Percentiles rank a stretch among this genome's conserved stretches.
Conservation (phyloP, 306 rosid genomes). For the Luffa acutangula region DNA sequence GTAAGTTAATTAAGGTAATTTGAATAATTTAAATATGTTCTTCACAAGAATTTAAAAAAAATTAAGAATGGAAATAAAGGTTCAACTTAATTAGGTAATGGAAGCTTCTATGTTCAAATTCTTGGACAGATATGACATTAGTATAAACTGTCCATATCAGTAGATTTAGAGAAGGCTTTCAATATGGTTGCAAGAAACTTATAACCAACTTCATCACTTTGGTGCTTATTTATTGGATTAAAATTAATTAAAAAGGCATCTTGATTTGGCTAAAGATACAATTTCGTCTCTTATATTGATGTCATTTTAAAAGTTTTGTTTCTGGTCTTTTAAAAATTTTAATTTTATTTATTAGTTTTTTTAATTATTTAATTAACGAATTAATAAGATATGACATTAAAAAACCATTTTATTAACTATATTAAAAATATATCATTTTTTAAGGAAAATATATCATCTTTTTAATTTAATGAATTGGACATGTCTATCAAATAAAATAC, state of each 20-base stretch:
- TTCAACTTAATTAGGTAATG: background rate
- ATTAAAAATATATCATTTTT: no score
- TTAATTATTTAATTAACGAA: no score
- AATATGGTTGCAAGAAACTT: conserved; percentile 15
- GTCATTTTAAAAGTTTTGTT: no score
- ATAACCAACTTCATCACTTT: conserved; percentile 6
- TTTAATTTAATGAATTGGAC: no score
- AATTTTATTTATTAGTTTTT: no score
- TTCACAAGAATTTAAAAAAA: background rate
- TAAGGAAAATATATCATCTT: no score
- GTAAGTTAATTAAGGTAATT: background rate
- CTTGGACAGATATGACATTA: background rate
- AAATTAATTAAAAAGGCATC: background rate
- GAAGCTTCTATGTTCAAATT: background rate
- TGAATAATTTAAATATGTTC: background rate
- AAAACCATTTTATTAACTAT: no score
- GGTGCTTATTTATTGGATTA: background rate
- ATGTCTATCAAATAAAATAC: no score
- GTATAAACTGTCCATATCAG: conserved; percentile 7
- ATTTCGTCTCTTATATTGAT: no score
- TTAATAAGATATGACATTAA: no score
- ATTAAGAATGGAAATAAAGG: background rate
- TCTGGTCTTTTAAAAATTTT: no score
- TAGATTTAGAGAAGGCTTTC: conserved; percentile 1
- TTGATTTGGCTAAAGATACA: background rate